Evolutionary conservation across 345 rosid species (phyloP).

Genomic region (Lagerstroemia speciosa): DNA sequence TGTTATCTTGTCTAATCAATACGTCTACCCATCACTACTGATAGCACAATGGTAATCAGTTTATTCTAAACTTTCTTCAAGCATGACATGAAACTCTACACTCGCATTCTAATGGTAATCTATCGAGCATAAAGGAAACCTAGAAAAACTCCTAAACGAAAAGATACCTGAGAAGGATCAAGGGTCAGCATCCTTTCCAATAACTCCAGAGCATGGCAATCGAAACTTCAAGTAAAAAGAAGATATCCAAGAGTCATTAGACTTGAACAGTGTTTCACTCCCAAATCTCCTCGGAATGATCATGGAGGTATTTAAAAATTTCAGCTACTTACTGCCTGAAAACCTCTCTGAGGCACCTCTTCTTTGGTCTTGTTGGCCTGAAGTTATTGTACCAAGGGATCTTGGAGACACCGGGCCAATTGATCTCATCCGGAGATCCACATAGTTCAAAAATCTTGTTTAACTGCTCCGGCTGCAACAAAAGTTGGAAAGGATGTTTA

Average conservation of each 20-base stretch:
- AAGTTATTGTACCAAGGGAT: constrained; percentile 68
- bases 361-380: constrained; percentile 62
- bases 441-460: constrained; percentile 71
- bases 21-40: neutral
- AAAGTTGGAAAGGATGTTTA: constrained; percentile 4
- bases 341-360: constrained; percentile 72
- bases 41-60: neutral
- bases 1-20: neutral
- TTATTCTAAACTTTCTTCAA: neutral
- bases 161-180: constrained; percentile 74
- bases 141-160: neutral
- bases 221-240: constrained; percentile 38
- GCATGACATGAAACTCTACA: neutral
- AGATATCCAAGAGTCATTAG: neutral
- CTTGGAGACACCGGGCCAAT: constrained; percentile 74
- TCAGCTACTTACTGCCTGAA: constrained; percentile 59
- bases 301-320: neutral
- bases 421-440: constrained; percentile 65
- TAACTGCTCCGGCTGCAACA: constrained; percentile 55
- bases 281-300: neutral
- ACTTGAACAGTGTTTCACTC: neutral
- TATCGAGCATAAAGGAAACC: neutral
- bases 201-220: constrained; percentile 89
- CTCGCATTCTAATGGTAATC: neutral
- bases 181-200: constrained; percentile 86